Conservation (phyloP, 495 filamentous ascomycete species). For the Xylaria castorea region DNA sequence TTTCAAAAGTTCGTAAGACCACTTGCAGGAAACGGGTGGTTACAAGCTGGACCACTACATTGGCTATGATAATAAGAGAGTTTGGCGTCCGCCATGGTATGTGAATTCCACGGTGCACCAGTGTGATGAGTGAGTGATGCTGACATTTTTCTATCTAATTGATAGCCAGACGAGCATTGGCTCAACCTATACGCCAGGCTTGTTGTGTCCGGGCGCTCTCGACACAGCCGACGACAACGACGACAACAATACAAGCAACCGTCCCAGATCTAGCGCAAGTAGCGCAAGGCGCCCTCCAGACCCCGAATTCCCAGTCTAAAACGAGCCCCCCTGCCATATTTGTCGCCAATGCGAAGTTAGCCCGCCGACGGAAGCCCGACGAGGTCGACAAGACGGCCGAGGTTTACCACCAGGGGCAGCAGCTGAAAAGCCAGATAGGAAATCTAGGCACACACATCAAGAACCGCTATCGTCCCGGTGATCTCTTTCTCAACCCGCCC, state of each 20-base stretch:
- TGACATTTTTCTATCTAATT: conserved; percentile 28
- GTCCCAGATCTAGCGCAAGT: conserved; percentile 13
- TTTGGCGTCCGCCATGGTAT: conserved; percentile 57
- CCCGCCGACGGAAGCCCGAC: conserved; percentile 36
- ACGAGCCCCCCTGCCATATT: conserved; percentile 36
- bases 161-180: conserved; percentile 55
- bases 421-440: conserved; percentile 41
- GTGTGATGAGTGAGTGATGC: no score
- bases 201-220: conserved; percentile 48
- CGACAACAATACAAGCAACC: conserved; percentile 20
- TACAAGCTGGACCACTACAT: conserved; percentile 1
- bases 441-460: conserved; percentile 61
- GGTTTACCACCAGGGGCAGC: conserved; percentile 35
- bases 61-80: conserved; percentile 62
- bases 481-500: conserved; percentile 73
- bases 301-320: background rate
- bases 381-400: conserved; percentile 41
- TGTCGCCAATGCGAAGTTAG: conserved; percentile 29
- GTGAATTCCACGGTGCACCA: background rate
- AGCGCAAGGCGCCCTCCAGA: background rate
- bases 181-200: conserved; percentile 46
- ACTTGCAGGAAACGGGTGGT: background rate
- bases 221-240: conserved; percentile 25
- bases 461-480: conserved; percentile 70
- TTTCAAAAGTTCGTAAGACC: conserved; percentile 21